Base-by-base conservation (phyloP, 208 protist genomes). In the Phytomonas sp. region DNA sequence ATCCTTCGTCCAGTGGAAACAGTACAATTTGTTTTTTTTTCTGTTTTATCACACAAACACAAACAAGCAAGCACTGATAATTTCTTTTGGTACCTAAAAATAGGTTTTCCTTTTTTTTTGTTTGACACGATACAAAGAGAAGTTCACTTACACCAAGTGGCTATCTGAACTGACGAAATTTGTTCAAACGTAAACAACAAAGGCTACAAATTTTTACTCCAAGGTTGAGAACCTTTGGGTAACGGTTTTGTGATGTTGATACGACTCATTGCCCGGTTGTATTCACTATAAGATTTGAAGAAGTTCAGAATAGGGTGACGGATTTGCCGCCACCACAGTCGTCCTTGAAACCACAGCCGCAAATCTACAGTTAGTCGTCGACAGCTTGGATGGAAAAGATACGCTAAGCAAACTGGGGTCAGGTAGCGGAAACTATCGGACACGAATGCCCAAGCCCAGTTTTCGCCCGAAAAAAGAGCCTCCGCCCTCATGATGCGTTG, bases 391-490 rank as follows among this genome's bases (percentile, higher is more conserved):
- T 87, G 79, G 71, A 94, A 96, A 14, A 93, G 36, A 70, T 88
- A 92, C 3, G 85, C 82, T 29, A 93, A 71, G 29, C 78, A 63
- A 32, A 88, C 69, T 12, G 91, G 85, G 6, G 78, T 87, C 16
- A 92, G 65, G 74, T 92, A 93, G 61, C 91, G 84, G 70, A 79
- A 92, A 34, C 78, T 92, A 69, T 96, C 91, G 14, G 91, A 93
- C 42, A 94, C 81, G 64, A 95, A 88, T 5, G 87, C 90, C 87
- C 87, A 96, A 26, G 88, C 87, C 88, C 91, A 95, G 78, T 92
- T 94, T 70, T 94, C 88, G 7, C 88, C 86, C 0, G 84, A 91
- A 75, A 92, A 94, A 71, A 93, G 76, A 19, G 88, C 87, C 73
- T 93, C 87, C 11, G 86, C 81, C 67, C 82, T 83, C 86, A 95